These are phyloP conservation scores for Sclerotinia nivalis DNA, from an alignment of 2,329 filamentous ascomycete genomes.

Conservation along the genomic window DNA sequence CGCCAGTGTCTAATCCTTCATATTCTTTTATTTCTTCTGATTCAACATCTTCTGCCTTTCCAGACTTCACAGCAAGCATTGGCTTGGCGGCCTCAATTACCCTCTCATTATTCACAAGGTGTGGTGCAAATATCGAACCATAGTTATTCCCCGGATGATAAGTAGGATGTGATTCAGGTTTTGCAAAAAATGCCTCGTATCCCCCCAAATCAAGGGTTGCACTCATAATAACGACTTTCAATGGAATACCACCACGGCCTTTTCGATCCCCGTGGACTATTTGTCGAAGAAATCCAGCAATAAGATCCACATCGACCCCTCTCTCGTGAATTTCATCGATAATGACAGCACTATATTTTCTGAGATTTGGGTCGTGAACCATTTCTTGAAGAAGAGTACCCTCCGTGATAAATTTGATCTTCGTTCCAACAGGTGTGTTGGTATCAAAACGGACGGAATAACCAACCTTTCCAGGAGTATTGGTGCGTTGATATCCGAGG, in stretches of 20 bases:
- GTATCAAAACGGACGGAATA: constrained; percentile 96
- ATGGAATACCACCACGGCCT: constrained; percentile 67
- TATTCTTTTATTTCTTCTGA: not conserved
- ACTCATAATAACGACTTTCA: constrained; percentile 96
- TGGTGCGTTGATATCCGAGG: constrained; percentile 46
- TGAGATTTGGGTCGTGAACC: constrained; percentile 77
- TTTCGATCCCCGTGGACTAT: constrained; percentile 64
- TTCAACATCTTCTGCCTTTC: not conserved
- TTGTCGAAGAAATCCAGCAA: constrained; percentile 84
- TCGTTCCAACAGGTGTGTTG: constrained; percentile 75
- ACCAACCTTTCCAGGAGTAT: constrained; percentile 59
- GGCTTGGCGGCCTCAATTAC: constrained; percentile 10
- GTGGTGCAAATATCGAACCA: constrained; percentile 32
- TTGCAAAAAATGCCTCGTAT: constrained; percentile 72
- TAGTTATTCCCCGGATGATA: constrained; percentile 40
- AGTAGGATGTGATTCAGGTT: constrained; percentile 27
- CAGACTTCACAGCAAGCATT: constrained; percentile 16
- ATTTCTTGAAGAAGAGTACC: constrained; percentile 96
- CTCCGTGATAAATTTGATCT: constrained; percentile 92
- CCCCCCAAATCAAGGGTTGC: constrained; percentile 87
- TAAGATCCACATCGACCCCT: constrained; percentile 88
- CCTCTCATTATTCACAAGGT: constrained; percentile 27
- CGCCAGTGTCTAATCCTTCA: constrained; percentile 30
- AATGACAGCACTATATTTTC: constrained; percentile 83
- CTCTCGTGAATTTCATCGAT: constrained; percentile 98